phyloP scores from a whole-genome alignment of 139 green algal genomes.

The Chlorella sp. region DNA sequence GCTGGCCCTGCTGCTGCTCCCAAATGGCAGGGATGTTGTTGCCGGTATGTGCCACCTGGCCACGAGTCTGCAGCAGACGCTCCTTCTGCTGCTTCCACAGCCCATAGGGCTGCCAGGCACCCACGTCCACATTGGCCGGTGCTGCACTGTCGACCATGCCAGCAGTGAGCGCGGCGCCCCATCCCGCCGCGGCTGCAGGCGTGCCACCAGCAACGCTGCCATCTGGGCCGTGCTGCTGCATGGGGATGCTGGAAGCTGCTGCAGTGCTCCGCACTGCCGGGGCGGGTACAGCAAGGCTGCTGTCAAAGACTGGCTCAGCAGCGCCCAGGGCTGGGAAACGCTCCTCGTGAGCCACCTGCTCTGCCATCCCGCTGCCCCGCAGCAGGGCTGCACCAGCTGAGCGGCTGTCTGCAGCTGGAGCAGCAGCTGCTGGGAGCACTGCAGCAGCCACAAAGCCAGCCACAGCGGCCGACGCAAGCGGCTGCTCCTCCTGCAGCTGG shows the following conservation, averaged over 20 bases:
- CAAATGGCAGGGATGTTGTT: neutral
- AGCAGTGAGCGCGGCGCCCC: too few relatives aligned
- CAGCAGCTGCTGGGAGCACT: neutral
- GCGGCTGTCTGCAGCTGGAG: neutral
- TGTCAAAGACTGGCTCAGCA: too few relatives aligned
- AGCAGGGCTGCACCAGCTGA: too few relatives aligned
- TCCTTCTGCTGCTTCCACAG: conserved; percentile 16
- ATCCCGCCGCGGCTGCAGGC: neutral
- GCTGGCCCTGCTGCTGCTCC: neutral
- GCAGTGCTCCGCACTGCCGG: too few relatives aligned
- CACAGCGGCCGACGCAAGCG: neutral
- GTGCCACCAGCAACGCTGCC: neutral
- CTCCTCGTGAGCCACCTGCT: too few relatives aligned
- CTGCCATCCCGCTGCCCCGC: too few relatives aligned
- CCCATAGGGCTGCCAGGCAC: neutral
- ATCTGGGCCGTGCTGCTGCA: neutral
- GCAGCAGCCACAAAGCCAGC: too few relatives aligned
- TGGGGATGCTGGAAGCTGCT: neutral
- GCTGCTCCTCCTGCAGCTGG: neutral
- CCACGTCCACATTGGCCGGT: neutral
- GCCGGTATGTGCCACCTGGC: neutral
- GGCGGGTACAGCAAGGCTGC: too few relatives aligned
- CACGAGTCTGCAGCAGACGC: neutral
- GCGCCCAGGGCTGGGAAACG: too few relatives aligned
- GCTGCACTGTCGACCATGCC: too few relatives aligned